Base-by-base conservation (phyloP, 164 flowering plant genomes). In the Vitis rupestris region DNA sequence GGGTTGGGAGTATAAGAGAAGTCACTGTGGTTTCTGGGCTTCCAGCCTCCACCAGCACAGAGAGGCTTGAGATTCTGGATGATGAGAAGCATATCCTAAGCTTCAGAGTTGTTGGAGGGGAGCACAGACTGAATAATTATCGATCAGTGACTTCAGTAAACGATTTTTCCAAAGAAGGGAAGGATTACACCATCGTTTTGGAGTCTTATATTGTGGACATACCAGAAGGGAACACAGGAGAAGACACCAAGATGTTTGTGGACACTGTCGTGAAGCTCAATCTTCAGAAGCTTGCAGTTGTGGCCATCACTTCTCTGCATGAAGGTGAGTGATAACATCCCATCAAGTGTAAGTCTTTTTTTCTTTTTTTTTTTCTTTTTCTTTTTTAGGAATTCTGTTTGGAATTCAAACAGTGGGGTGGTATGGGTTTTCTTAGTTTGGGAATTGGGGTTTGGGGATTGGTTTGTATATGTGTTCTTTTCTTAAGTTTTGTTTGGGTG, bases 151-250 rank as follows among this genome's bases (percentile, higher is more conserved):
- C 93, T 1, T 85, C 90, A 0, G 85, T 87, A 13, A 86, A 85
- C 23, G 90, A 87, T 81, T 85, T 87, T 63, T 53, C 16, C 9
- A 68, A 74, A 14, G 80, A 70, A 1, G 84, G 82, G 7, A 80
- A 71, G 77, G 83, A 78, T 16, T 85, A 88, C 66, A 88, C 95
- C 0, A 13, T 92, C 7, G 97, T 92, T 16, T 59, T 90, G 48
- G 97, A 92, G 76, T 83, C 89, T 3, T 92, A 90, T 63, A 58
- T 81, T 1, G 97, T 91, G 1, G 97, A 92, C 61, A 87, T 92
- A 52, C 97, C 97, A 14, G 86, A 83, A 14, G 97, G 95, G 23
- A 92, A 90, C 63, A 87, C 93, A 0, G 87, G 69, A 5, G 95
- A 88, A 61, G 97, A 92, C 52, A 90, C 97, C 0, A 87, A 82